Conservation (phyloP, 108 stramenopile genomes). For the Chaetoceros muelleri region DNA sequence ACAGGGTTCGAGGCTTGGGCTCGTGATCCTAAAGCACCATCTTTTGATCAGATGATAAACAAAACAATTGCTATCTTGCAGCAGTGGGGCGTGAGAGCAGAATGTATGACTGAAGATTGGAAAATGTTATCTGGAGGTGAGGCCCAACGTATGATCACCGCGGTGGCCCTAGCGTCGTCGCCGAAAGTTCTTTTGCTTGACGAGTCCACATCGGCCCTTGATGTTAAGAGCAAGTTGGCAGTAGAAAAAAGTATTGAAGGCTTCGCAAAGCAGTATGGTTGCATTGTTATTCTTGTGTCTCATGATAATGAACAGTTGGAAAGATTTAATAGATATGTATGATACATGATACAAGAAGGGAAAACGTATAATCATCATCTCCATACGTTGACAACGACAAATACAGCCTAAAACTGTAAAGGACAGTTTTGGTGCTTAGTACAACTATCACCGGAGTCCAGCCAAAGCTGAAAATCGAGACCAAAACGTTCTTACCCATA, state of each 20-base stretch:
- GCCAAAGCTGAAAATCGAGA: too few species aligned
- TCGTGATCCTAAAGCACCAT: conserved; percentile 2
- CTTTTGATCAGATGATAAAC: conserved; percentile 16
- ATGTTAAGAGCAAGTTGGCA: conserved; percentile 18
- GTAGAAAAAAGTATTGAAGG: conserved; percentile 37
- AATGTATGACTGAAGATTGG: conserved; percentile 42
- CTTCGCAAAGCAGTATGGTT: not conserved
- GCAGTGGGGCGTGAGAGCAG: conserved; percentile 21
- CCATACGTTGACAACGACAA: too few species aligned
- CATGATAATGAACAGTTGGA: conserved; percentile 34
- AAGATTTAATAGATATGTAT: too few species aligned
- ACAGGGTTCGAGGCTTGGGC: conserved; percentile 4
- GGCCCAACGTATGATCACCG: conserved; percentile 66
- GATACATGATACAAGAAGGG: too few species aligned
- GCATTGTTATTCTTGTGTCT: conserved; percentile 29
- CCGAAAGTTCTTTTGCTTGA: conserved; percentile 56
- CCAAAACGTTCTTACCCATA: too few species aligned
- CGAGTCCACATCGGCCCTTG: conserved; percentile 54
- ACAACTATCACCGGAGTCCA: too few species aligned
- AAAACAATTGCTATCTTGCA: conserved; percentile 16
- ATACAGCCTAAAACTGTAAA: too few species aligned
- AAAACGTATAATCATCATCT: too few species aligned
- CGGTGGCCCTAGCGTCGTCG: conserved; percentile 50
- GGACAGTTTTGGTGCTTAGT: too few species aligned
- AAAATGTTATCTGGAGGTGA: conserved; percentile 72